Base-by-base conservation (phyloP, 257 asterid genomes). In the Gentiana dahurica region DNA sequence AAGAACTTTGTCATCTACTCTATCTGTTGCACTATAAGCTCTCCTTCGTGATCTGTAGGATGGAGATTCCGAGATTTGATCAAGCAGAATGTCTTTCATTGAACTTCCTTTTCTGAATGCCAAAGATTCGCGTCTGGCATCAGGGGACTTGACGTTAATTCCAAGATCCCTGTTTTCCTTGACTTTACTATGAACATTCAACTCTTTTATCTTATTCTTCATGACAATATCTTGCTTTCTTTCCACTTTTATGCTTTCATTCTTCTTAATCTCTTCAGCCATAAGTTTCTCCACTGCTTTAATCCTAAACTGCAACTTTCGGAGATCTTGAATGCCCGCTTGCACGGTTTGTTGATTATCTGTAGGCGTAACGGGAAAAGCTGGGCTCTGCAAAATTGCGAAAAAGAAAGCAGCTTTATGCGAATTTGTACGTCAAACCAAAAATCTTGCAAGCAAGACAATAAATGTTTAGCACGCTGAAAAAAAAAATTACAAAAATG, bases 21-120 rank as follows among this genome's bases (percentile, higher is more conserved):
- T 60, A 43, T 56, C 71, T 55, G 73, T 61, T 32, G 41, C 75
- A 52, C 51, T 63, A 33, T 56, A 62, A 45, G 75, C 73, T 71
- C 67, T 79, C 70, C 73, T 69, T 34, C 60, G 68, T 51, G 61
- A 48, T 48, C 74, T 72, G 36, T 71, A 54, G 2, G 63, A 59
- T 53, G 82, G 71, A 76, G 62, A 51, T 57, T 71, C 77, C 2
- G 94, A 81, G 59, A 76, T 81, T 53, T 85, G 87, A 68, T 92
- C 98, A 5, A 91, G 94, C 61, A 92, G 94, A 50, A 92, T 92
- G 58, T 92, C 97, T 73, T 91, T 91, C 94, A 83, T 79, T 36
- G 73, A 71, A 64, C 66, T 65, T 24, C 72, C 77, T 35, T 68
- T 81, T 46, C 75, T 77, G 47, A 48, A 69, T 36, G 79, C 80